phyloP scores from a whole-genome alignment of 441 rosid species.

The Syzygium syzygioides region DNA sequence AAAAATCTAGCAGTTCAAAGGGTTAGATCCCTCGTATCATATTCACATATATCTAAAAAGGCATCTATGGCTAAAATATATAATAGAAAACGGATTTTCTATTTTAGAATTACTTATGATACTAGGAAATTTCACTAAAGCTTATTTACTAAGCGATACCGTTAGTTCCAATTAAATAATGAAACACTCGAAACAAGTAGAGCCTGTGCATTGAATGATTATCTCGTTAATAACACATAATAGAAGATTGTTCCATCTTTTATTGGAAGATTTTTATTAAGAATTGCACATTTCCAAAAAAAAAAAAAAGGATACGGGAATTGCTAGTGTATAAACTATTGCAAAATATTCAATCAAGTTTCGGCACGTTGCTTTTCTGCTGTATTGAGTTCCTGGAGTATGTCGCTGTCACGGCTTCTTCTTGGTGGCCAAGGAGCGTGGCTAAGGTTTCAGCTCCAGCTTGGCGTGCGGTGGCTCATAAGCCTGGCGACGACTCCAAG shows the following conservation, averaged over 20 bases:
- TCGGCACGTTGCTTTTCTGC: neutral
- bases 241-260: too few relatives aligned
- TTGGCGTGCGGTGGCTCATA: neutral
- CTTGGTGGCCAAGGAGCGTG: neutral
- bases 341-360: neutral
- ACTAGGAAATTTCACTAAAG: neutral
- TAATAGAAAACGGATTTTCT: neutral
- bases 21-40: too few relatives aligned
- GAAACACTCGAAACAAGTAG: neutral
- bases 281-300: neutral
- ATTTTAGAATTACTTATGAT: neutral
- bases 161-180: neutral
- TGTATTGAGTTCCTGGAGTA: neutral
- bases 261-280: neutral
- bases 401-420: neutral
- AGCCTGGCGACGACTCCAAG: neutral
- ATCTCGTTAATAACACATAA: neutral
- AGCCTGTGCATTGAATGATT: neutral
- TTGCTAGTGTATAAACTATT: neutral
- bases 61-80: neutral
- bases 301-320: neutral
- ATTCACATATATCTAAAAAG: neutral
- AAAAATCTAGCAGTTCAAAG: neutral
- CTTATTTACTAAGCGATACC: neutral
- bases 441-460: neutral